Evolutionary conservation across 2,329 filamentous ascomycete species (phyloP).

Genomic region (Sclerotinia glacialis): DNA sequence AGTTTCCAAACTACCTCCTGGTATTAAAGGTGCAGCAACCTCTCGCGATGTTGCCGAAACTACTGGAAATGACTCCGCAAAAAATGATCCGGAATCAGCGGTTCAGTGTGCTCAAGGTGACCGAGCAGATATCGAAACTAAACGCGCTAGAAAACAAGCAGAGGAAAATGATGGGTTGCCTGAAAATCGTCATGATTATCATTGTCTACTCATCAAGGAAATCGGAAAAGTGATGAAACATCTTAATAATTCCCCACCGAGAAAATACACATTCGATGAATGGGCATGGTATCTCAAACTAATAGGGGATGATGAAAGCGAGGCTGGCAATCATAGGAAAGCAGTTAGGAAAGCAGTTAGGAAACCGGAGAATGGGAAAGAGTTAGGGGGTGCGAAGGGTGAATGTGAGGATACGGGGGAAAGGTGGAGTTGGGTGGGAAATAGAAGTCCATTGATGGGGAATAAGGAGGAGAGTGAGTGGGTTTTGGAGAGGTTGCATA

Average conservation of each 20-base stretch:
- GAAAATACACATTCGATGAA: slow-evolving; percentile 74
- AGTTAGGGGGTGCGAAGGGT: slow-evolving; percentile 23
- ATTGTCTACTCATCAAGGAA: slow-evolving; percentile 66
- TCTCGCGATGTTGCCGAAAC: slow-evolving; percentile 25
- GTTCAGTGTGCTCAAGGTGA: slow-evolving; percentile 24
- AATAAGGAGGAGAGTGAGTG: slow-evolving; percentile 67
- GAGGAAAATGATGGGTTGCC: slow-evolving; percentile 37
- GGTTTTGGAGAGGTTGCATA: slow-evolving; percentile 64
- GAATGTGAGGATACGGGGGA: slow-evolving; percentile 36
- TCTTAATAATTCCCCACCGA: slow-evolving; percentile 54
- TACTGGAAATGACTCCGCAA: slow-evolving; percentile 22
- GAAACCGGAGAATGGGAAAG: slow-evolving; percentile 24
- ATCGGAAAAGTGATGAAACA: slow-evolving; percentile 67
- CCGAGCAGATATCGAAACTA: slow-evolving; percentile 24
- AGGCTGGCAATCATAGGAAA: slow-evolving; percentile 50
- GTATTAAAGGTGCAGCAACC: slow-evolving; percentile 43
- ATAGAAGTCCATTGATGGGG: slow-evolving; percentile 67
- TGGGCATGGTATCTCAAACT: slow-evolving; percentile 83
- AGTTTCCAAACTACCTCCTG: slow-evolving; percentile 44
- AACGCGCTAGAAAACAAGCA: slow-evolving; percentile 21
- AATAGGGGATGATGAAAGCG: slow-evolving; percentile 64
- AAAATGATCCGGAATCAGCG: slow-evolving; percentile 32
- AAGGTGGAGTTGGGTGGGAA: slow-evolving; percentile 72
- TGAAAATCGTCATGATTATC: slow-evolving; percentile 45
- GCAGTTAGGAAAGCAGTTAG: slow-evolving; percentile 39